These are phyloP conservation scores for Mortierella hygrophila DNA, from an alignment of 192 early-diverging fungal species.

Conservation along the genomic window DNA sequence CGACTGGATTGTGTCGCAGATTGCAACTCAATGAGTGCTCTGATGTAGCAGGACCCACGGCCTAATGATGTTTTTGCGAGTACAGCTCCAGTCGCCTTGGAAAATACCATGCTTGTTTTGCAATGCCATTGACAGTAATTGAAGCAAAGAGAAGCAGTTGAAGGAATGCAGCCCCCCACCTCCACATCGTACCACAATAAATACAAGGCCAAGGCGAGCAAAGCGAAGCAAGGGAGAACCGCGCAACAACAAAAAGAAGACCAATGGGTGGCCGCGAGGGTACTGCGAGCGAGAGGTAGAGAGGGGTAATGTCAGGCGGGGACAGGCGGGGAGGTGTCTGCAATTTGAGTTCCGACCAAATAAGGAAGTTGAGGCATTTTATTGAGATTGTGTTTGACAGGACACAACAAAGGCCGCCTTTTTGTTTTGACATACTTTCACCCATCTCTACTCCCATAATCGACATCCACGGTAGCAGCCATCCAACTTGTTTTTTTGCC, in stretches of 20 bases:
- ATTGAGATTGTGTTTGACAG: slow-evolving; percentile 8
- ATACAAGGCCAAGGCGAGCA: background rate
- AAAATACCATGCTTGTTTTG: background rate
- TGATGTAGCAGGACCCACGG: background rate
- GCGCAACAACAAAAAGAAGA: background rate
- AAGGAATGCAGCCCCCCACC: background rate
- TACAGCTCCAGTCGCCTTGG: background rate
- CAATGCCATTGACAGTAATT: background rate
- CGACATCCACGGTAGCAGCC: background rate
- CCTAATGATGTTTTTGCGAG: background rate
- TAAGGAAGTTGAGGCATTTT: slow-evolving; percentile 20
- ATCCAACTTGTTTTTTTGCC: background rate
- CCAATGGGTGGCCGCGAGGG: background rate
- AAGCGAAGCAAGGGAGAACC: background rate
- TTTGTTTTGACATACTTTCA: background rate
- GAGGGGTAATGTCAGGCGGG: background rate
- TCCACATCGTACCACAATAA: background rate
- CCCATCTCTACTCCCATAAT: slow-evolving; percentile 8
- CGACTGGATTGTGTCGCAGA: slow-evolving; percentile 72
- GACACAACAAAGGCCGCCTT: background rate
- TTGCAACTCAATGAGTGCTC: slow-evolving; percentile 30
- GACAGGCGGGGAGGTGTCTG: background rate
- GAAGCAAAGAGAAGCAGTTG: background rate
- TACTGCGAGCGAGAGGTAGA: background rate
- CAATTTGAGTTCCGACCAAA: background rate